These are phyloP conservation scores for Marsdenia floribunda DNA, from an alignment of 257 asterid species.

Conservation along the genomic window DNA sequence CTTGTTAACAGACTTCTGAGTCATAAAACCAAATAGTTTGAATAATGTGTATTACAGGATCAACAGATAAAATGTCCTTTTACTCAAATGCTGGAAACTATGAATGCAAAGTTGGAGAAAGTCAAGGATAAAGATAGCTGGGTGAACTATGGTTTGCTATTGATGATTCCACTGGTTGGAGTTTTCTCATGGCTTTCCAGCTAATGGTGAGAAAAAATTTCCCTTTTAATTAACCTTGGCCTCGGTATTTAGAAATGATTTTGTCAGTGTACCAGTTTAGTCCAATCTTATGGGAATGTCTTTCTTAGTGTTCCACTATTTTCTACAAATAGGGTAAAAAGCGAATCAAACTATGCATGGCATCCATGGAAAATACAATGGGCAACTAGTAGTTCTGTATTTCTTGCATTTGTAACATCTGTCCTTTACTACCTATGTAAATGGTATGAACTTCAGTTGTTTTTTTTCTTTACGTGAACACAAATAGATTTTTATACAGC, in stretches of 20 bases:
- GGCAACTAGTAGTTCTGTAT: too few species aligned
- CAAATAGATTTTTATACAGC: too few species aligned
- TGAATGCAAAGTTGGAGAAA: conserved; percentile 45
- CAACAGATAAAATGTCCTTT: conserved; percentile 55
- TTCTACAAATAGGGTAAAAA: neutral
- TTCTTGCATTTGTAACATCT: too few species aligned
- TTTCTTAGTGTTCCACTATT: neutral
- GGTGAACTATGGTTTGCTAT: conserved; percentile 60
- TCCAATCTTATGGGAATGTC: neutral
- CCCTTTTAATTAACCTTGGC: conserved; percentile 1
- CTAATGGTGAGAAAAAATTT: conserved; percentile 36
- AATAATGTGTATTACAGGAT: conserved; percentile 34
- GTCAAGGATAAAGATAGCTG: conserved; percentile 41
- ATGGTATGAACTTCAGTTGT: too few species aligned
- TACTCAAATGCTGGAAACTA: conserved; percentile 47
- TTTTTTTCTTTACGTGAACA: too few species aligned
- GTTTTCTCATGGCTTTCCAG: conserved; percentile 63
- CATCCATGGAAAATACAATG: too few species aligned
- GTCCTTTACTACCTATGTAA: too few species aligned
- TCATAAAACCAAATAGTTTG: conserved; percentile 14
- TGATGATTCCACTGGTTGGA: conserved; percentile 56
- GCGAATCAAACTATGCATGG: too few species aligned
- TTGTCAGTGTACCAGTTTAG: neutral
- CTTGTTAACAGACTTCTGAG: neutral
- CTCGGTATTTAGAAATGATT: neutral